phyloP scores from a whole-genome alignment of 2,329 filamentous ascomycete species.

The Rhinocladiella similis region DNA sequence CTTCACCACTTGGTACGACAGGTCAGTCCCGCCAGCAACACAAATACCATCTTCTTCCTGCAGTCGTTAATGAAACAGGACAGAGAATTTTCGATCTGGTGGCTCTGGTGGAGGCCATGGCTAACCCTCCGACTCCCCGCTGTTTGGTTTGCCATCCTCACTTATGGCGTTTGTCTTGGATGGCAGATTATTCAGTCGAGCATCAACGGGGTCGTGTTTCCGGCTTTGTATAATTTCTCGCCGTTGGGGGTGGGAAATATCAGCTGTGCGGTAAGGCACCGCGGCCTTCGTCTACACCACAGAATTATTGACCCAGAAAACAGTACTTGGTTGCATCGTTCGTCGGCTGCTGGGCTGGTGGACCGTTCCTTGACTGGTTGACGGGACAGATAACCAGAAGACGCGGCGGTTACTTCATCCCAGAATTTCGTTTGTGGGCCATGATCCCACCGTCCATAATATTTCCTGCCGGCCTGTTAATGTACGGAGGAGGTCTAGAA shows the following conservation, averaged over 20 bases:
- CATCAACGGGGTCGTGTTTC: slow-evolving; percentile 4
- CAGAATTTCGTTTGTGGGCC: slow-evolving; percentile 89
- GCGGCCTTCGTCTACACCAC: slow-evolving; percentile 65
- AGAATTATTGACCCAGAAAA: too few species aligned
- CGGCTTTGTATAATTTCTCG: slow-evolving; percentile 4
- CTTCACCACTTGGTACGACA: slow-evolving; percentile 9
- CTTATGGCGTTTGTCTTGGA: slow-evolving; percentile 11
- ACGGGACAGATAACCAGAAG: slow-evolving; percentile 76
- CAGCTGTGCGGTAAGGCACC: slow-evolving; percentile 3
- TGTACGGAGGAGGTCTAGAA: slow-evolving; percentile 45
- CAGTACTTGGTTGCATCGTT: slow-evolving; percentile 69
- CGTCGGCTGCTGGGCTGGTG: slow-evolving; percentile 84
- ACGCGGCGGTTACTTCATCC: slow-evolving; percentile 89
- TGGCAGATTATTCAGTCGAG: slow-evolving; percentile 4
- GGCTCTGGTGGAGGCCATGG: slow-evolving; percentile 67
- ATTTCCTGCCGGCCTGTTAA: slow-evolving; percentile 83
- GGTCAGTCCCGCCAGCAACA: too few species aligned
- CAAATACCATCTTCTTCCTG: too few species aligned
- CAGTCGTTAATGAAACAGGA: too few species aligned
- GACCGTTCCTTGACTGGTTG: slow-evolving; percentile 79
- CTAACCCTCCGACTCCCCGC: slow-evolving; percentile 71
- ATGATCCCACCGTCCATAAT: slow-evolving; percentile 72
- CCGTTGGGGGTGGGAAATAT: slow-evolving; percentile 8
- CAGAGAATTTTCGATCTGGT: too few species aligned
- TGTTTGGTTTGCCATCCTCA: slow-evolving; percentile 4